Conservation (phyloP, 2,329 filamentous ascomycete species). For the Balansia obtecta region DNA sequence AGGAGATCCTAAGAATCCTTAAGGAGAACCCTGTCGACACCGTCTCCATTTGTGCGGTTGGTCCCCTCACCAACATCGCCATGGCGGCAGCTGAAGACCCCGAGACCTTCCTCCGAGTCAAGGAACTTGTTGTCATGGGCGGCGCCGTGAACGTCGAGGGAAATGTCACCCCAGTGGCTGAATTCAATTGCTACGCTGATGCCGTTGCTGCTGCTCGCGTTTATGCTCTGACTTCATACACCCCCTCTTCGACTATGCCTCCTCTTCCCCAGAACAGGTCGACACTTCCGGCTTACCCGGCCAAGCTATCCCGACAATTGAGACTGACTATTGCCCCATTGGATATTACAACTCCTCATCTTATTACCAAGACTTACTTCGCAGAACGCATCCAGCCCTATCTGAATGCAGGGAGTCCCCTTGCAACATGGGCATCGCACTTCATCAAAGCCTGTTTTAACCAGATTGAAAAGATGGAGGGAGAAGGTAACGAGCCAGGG, state of each 20-base stretch:
- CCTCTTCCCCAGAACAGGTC: conserved; percentile 40
- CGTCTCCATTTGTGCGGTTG: conserved; percentile 81
- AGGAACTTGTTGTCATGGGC: conserved; percentile 93
- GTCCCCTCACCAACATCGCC: conserved; percentile 87
- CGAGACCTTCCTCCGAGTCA: conserved; percentile 75
- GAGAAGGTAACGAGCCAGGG: conserved; percentile 43
- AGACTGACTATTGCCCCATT: conserved; percentile 62
- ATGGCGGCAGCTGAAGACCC: conserved; percentile 79
- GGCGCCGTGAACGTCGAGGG: conserved; percentile 69
- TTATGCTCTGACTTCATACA: conserved; percentile 63
- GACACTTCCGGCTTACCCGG: conserved; percentile 49
- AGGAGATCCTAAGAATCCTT: conserved; percentile 82
- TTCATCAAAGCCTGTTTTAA: conserved; percentile 60
- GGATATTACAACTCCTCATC: conserved; percentile 63
- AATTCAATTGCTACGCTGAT: conserved; percentile 95
- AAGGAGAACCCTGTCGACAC: conserved; percentile 70
- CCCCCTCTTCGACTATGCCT: conserved; percentile 70
- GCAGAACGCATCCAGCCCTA: conserved; percentile 39
- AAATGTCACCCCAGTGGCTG: conserved; percentile 74
- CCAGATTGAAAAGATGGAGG: conserved; percentile 52
- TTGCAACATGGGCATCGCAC: conserved; percentile 60
- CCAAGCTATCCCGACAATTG: conserved; percentile 47
- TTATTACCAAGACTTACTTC: conserved; percentile 51
- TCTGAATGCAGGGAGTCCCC: conserved; percentile 51
- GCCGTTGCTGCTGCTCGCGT: conserved; percentile 63